Evolutionary conservation across 129 eudicot genomes (phyloP).

Genomic region (Helianthus tuberosus): DNA sequence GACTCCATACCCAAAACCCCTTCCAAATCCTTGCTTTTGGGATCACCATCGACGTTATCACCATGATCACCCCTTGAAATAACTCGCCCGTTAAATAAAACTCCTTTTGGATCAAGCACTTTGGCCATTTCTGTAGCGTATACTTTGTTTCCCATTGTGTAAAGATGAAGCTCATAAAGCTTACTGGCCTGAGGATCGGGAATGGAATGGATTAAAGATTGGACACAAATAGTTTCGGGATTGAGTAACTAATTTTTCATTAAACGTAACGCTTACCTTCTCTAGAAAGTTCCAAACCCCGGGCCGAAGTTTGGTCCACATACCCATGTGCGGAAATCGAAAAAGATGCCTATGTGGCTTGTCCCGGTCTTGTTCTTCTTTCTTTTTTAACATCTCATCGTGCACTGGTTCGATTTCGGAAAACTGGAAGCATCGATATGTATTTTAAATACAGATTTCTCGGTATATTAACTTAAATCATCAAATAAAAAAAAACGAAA

Average conservation of each 20-base stretch:
- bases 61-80: constrained; percentile 95
- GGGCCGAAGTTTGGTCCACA: constrained; percentile 99
- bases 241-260: not conserved
- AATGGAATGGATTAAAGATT: constrained; percentile 3
- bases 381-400: constrained; percentile 85
- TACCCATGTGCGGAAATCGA: constrained; percentile 94
- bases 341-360: constrained; percentile 79
- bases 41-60: constrained; percentile 78
- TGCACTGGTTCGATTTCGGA: constrained; percentile 80
- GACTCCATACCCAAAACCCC: constrained; percentile 99
- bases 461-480: not conserved
- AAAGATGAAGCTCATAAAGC: constrained; percentile 89
- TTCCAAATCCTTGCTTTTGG: constrained; percentile 92
- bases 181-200: constrained; percentile 74
- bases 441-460: not conserved
- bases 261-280: constrained; percentile 50
- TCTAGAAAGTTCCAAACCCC: constrained; percentile 98
- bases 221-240: not conserved
- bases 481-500: not conserved
- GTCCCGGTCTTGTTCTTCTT: constrained; percentile 94
- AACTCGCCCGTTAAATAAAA: constrained; percentile 82
- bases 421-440: constrained; percentile 51
- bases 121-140: constrained; percentile 99
- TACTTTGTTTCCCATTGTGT: constrained; percentile 97
- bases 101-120: constrained; percentile 97